Conservation (phyloP, 768 basidiomycete genomes). For the Boletus vermiculosoides region DNA sequence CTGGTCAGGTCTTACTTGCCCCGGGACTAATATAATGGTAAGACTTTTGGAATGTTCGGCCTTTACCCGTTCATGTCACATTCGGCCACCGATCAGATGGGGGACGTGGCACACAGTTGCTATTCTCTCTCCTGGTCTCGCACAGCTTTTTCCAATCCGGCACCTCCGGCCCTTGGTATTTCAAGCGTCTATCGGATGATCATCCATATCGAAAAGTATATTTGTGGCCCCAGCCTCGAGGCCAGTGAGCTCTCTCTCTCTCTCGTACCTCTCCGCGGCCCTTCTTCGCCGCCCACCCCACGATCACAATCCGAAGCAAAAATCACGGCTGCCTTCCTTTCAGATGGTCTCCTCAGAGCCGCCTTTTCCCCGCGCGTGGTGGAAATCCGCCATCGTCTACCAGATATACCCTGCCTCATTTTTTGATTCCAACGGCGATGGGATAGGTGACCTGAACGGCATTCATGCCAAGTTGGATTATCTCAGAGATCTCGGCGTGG, state of each 20-base stretch:
- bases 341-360: conserved; percentile 9
- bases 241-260: conserved; percentile 1
- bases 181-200: conserved; percentile 15
- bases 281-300: conserved; percentile 2
- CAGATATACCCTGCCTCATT: conserved; percentile 74
- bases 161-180: conserved; percentile 1
- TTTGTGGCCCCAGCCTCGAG: conserved; percentile 19
- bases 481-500: conserved; percentile 62
- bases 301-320: neutral
- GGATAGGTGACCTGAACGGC: conserved; percentile 67
- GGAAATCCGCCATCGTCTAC: conserved; percentile 59
- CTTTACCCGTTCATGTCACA: conserved; percentile 11
- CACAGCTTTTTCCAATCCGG: conserved; percentile 1
- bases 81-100: conserved; percentile 3
- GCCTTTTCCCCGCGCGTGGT: conserved; percentile 42
- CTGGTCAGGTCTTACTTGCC: conserved; percentile 10
- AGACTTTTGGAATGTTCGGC: conserved; percentile 1
- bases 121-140: neutral
- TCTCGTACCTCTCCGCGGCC: conserved; percentile 17
- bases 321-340: neutral
- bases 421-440: conserved; percentile 70
- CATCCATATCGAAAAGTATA: conserved; percentile 7
- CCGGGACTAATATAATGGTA: conserved; percentile 11
- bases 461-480: conserved; percentile 66
- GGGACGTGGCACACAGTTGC: neutral